Evolutionary conservation across 192 early-diverging fungal species (phyloP).

Genomic region (Physocladia obscura): DNA sequence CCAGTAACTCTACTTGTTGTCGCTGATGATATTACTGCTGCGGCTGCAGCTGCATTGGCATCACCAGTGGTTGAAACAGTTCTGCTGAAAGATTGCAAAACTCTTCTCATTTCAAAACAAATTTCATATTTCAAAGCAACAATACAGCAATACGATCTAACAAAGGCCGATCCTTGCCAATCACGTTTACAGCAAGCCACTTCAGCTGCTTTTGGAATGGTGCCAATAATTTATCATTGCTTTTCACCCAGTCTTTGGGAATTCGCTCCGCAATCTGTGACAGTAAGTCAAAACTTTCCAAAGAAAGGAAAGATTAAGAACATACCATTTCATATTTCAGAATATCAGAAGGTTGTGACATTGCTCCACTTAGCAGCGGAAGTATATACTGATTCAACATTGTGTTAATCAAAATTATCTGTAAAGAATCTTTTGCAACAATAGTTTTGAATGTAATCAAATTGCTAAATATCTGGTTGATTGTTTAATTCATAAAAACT

Average conservation of each 20-base stretch:
- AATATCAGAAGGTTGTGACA: neutral
- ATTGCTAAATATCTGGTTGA: neutral
- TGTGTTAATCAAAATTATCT: neutral
- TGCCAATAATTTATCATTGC: neutral
- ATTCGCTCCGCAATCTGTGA: neutral
- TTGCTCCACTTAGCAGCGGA: neutral
- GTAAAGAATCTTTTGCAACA: neutral
- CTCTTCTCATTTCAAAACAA: too few species aligned
- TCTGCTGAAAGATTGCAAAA: too few species aligned
- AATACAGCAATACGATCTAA: conserved; percentile 24
- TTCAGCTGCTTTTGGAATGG: neutral
- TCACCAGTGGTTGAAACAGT: too few species aligned
- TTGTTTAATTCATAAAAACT: neutral
- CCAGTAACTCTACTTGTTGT: too few species aligned
- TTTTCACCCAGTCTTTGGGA: conserved; percentile 2
- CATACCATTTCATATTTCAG: conserved; percentile 23
- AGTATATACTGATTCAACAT: conserved; percentile 4
- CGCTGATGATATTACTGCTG: too few species aligned
- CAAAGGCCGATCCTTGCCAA: neutral
- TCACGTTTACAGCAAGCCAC: conserved; percentile 15
- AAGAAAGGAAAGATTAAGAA: neutral
- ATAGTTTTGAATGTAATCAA: neutral
- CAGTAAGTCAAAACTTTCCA: neutral
- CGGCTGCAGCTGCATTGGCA: too few species aligned
- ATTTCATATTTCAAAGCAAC: too few species aligned